phyloP scores from a whole-genome alignment of 495 filamentous ascomycete species.

The Neurospora sp. region DNA sequence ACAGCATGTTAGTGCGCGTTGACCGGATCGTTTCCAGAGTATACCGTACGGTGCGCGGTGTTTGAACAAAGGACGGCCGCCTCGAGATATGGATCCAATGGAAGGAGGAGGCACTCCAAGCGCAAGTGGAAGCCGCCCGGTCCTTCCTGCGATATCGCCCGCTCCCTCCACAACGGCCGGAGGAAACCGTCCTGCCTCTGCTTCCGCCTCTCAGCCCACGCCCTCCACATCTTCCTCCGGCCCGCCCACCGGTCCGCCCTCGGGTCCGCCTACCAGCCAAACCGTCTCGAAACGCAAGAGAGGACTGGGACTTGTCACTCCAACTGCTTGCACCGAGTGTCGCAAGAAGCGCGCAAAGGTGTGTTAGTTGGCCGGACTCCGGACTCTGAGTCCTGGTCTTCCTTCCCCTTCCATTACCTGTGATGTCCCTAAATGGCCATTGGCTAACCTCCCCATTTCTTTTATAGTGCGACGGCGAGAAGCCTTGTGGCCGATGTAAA shows the following conservation, averaged over 20 bases:
- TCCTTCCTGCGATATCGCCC: slow-evolving; percentile 2
- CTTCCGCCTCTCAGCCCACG: slow-evolving; percentile 9
- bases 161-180: slow-evolving; percentile 6
- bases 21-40: not conserved
- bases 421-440: not conserved
- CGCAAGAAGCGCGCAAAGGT: slow-evolving; percentile 50
- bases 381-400: not conserved
- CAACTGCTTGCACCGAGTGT: slow-evolving; percentile 48
- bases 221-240: slow-evolving; percentile 13
- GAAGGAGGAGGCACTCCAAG: slow-evolving; percentile 16
- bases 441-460: not conserved
- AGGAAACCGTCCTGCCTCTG: slow-evolving; percentile 2
- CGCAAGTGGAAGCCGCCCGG: not conserved
- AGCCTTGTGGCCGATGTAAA: slow-evolving; percentile 41
- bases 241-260: not conserved
- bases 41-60: not conserved
- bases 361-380: not conserved
- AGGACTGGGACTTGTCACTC: slow-evolving; percentile 43
- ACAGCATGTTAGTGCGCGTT: slow-evolving; percentile 7
- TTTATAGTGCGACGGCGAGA: slow-evolving; percentile 42
- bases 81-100: slow-evolving; percentile 16
- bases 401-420: not conserved
- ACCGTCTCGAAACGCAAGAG: slow-evolving; percentile 33
- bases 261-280: slow-evolving; percentile 3
- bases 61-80: not conserved